These are phyloP conservation scores for Cryphonectria radicalis DNA, from an alignment of 2,329 filamentous ascomycete genomes.

Conservation along the genomic window DNA sequence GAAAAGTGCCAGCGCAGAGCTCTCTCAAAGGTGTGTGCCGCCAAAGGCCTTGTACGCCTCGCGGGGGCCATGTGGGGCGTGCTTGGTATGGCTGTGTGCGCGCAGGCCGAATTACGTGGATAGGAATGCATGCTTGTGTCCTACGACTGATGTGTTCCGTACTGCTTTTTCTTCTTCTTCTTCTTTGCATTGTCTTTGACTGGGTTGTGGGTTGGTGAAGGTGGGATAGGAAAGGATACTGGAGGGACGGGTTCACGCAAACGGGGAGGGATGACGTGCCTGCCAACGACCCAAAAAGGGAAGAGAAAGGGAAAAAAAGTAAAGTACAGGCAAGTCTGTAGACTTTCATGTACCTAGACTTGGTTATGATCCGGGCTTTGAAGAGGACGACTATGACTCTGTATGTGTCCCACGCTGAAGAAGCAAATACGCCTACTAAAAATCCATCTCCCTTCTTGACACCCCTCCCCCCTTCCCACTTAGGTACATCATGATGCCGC, in stretches of 20 bases:
- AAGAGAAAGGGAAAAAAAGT: neutral
- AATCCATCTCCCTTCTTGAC: neutral
- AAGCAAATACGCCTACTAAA: neutral
- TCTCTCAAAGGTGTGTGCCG: constrained; percentile 8
- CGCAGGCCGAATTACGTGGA: constrained; percentile 18
- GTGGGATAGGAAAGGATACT: neutral
- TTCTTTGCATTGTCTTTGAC: neutral
- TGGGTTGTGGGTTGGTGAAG: too few relatives aligned
- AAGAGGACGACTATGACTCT: neutral
- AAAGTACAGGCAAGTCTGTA: neutral
- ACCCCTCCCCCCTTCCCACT: too few relatives aligned
- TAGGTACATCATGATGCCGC: neutral
- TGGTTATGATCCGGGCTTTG: neutral
- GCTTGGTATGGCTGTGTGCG: constrained; percentile 18
- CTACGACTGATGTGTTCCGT: constrained; percentile 11
- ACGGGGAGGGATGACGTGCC: neutral
- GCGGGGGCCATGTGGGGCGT: constrained; percentile 23
- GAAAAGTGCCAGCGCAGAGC: constrained; percentile 21
- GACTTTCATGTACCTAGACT: neutral
- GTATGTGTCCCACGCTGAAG: neutral
- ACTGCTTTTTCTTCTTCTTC: constrained; percentile 12
- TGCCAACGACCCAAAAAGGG: neutral
- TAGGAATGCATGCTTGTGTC: constrained; percentile 31
- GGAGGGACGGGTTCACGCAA: neutral
- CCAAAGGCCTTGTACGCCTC: constrained; percentile 27